Base-by-base conservation (phyloP, 495 filamentous ascomycete genomes). In the Lasiosphaeris hirsuta region DNA sequence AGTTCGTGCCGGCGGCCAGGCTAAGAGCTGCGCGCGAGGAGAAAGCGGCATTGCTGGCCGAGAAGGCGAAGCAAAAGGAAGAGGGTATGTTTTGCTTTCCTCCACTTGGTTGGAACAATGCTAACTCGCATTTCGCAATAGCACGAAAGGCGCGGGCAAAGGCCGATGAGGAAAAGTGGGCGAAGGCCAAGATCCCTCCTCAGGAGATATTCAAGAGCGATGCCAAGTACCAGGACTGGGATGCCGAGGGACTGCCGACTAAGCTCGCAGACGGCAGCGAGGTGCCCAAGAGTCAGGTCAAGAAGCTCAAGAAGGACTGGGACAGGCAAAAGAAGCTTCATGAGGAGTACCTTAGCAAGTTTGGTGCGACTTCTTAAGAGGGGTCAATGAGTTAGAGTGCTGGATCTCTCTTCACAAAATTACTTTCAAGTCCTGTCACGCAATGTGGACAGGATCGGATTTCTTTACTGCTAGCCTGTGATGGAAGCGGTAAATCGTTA, bases 291-390 rank as follows among this genome's bases (percentile, higher is more conserved):
- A 87, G 80, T 54, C 79, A 81, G 62, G 56, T 57, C 36, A 98
- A 97, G 81, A 95, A 90, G 56, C 68, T 97, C 37, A 85, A 74
- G 75, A 97, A 97, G 78, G 89, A 90, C 30, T 96, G 90, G 90
- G 90, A 96, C 67, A 84, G 77, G 69, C 94, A 97, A 78, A 95
- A 88, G 80, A 96, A 90, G 80, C 63, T 82, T 55, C 88, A 96
- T 68, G 89, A 96, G 33, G 75, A 81, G 61, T 77, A 70, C 39
- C 60, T 65, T 1, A 55, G 30, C 17, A 71, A 69, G 54, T 66
- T 67, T 43, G 63, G 63, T 5, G 42, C 15, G 19, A 23, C 55
- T 42, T 13, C 55, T 33, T 50, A 10, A 40, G 7, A 47, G 43
- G 42, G 14, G 11, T 36, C 17, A 9, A 30, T 9, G 44, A 30